Evolutionary conservation across 2,329 filamentous ascomycete species (phyloP), one percentile per base, ranked within the genome.

Genomic region (Alternaria sp.): DNA sequence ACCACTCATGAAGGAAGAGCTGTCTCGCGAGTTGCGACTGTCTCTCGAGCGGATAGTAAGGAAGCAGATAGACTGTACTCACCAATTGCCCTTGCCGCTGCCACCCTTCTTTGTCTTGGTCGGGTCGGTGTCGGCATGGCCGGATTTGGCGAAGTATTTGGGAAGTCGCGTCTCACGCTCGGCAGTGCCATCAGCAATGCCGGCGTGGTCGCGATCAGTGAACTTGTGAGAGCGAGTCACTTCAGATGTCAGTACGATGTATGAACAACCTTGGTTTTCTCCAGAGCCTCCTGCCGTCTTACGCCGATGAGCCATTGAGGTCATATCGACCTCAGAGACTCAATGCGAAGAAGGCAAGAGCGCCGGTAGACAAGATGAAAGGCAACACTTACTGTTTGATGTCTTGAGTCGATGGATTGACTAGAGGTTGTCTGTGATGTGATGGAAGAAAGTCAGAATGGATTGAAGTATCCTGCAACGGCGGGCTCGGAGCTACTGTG

Each of bases 181-280:
- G 65, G 88, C 89, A 61, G 88, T 89, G 79, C 91, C 92, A 74
- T 96, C 91, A 70, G 91, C 90, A 71, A 93, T 83, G 76, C 87
- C 91, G 75, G 89, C 89, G 84, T 97, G 92, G 86, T 96, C 91
- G 83, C 94, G 94, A 83, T 97, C 93, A 84, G 93, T 97, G 85
- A 87, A 88, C 86, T 98, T 99, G 89, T 95, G 93, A 70, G 95
- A 96, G 81, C 96, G 95, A 85, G 96, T 97, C 95, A 99, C 94
- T 97, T 23, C 10, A n/a, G 49, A 36, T 32, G 49, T 52, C 49
- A 52, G 73, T 28, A 17, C 5, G 50, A 9, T 7, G 63, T 76
- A 26, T 72, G 69, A 45, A 61, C 43, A 36, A 17, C 25, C 40
- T 49, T 15, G 8, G 19, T 9, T 23, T 28, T 11, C 25, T 25